Conservation (phyloP, 1,139 yeast species). For the Geotrichum candidum region DNA sequence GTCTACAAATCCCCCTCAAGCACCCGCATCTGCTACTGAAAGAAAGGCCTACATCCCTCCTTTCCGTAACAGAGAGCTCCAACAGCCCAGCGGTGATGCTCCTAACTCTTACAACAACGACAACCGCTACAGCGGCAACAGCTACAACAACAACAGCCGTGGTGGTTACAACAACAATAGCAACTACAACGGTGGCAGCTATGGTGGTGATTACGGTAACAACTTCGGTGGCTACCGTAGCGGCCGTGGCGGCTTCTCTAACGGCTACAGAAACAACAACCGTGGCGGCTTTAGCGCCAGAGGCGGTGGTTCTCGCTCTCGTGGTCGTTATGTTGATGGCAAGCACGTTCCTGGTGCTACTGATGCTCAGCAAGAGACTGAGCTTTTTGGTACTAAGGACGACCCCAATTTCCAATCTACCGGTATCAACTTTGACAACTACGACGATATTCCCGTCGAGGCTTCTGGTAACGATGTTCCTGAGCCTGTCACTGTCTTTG, state of each 20-base stretch:
- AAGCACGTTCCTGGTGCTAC: slow-evolving; percentile 77
- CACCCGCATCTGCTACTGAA: slow-evolving; percentile 8
- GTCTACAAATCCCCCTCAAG: slow-evolving; percentile 6
- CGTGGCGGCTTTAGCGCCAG: slow-evolving; percentile 24
- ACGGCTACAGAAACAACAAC: slow-evolving; percentile 20
- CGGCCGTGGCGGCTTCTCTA: slow-evolving; percentile 31
- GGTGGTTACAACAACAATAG: background rate
- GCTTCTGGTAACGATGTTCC: slow-evolving; percentile 95
- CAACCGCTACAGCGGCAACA: background rate
- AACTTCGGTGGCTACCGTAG: slow-evolving; percentile 20
- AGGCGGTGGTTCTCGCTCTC: slow-evolving; percentile 34
- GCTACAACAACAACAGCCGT: background rate
- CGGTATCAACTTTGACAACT: slow-evolving; percentile 97
- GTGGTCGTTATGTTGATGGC: slow-evolving; percentile 63
- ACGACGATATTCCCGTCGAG: slow-evolving; percentile 97
- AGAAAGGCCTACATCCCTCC: slow-evolving; percentile 16
- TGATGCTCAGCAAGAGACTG: slow-evolving; percentile 66
- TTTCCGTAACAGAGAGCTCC: slow-evolving; percentile 13
- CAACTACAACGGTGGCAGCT: background rate
- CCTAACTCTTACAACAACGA: slow-evolving; percentile 6
- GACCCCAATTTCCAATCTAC: slow-evolving; percentile 82
- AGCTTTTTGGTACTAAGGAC: slow-evolving; percentile 81
- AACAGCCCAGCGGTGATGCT: slow-evolving; percentile 5
- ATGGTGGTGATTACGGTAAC: background rate
- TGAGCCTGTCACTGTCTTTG: slow-evolving; percentile 79